phyloP scores from a whole-genome alignment of 2,329 filamentous ascomycete species.

The Cryphonectria parasitica region DNA sequence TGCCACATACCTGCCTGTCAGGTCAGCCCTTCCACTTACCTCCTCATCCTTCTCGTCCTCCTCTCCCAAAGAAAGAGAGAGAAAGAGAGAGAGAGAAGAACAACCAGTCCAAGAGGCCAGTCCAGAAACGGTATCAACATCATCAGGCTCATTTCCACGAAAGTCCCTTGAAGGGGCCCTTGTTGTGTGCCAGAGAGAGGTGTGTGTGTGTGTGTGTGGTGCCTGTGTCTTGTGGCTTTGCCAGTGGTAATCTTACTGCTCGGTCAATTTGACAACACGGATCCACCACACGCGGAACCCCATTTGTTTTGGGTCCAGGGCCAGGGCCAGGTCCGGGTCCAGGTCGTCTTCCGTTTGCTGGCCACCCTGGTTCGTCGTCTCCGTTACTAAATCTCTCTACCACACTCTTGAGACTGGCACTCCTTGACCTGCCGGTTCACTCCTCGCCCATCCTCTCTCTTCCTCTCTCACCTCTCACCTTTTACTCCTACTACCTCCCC shows the following conservation, averaged over 20 bases:
- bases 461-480: constrained; percentile 1
- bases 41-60: not conserved
- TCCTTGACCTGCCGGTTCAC: constrained; percentile 18
- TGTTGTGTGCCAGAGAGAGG: not conserved
- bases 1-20: not conserved
- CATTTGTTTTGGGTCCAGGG: constrained; percentile 27
- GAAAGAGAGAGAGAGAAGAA: not conserved
- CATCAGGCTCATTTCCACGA: not conserved
- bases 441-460: not conserved
- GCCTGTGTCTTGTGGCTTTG: not conserved
- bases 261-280: constrained; percentile 27
- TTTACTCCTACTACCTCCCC: constrained; percentile 16
- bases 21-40: not conserved
- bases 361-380: constrained; percentile 23
- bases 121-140: not conserved
- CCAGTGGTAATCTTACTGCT: constrained; percentile 27
- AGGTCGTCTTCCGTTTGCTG: constrained; percentile 11
- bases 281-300: constrained; percentile 23
- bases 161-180: not conserved
- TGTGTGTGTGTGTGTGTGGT: not conserved
- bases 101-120: not conserved
- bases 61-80: not conserved
- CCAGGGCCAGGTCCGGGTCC: constrained; percentile 12
- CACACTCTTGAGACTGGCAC: constrained; percentile 28
- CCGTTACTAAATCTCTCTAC: constrained; percentile 24